Conservation (phyloP, 2,329 filamentous ascomycete genomes). For the Fusarium hostae region DNA sequence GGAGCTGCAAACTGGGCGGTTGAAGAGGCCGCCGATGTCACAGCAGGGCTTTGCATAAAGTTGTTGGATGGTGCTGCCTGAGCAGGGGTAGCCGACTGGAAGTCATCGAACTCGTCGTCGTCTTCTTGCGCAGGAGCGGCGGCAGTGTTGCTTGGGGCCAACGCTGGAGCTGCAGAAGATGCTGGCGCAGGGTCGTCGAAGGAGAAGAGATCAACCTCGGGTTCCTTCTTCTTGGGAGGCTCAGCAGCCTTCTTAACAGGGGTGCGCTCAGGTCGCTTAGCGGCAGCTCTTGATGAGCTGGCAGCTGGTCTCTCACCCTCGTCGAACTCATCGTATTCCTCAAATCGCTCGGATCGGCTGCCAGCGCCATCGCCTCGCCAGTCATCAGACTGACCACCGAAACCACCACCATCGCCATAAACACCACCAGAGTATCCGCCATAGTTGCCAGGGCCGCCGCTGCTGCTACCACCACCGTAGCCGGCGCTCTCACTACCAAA, state of each 20-base stretch:
- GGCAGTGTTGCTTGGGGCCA: slow-evolving; percentile 47
- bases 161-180: slow-evolving; percentile 55
- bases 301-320: slow-evolving; percentile 68
- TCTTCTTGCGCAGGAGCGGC: slow-evolving; percentile 56
- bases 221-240: slow-evolving; percentile 82
- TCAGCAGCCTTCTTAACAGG: slow-evolving; percentile 62
- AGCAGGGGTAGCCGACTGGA: slow-evolving; percentile 84
- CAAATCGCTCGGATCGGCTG: slow-evolving; percentile 78
- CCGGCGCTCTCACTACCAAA: slow-evolving; percentile 89
- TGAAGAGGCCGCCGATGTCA: slow-evolving; percentile 63
- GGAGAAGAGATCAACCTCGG: slow-evolving; percentile 91
- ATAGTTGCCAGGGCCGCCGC: slow-evolving; percentile 51
- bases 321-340: slow-evolving; percentile 97
- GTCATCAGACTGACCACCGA: slow-evolving; percentile 80
- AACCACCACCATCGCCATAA: slow-evolving; percentile 95
- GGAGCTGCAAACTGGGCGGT: slow-evolving; percentile 80
- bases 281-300: slow-evolving; percentile 59
- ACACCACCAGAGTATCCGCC: slow-evolving; percentile 77
- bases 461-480: slow-evolving; percentile 60
- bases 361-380: slow-evolving; percentile 69
- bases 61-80: slow-evolving; percentile 54
- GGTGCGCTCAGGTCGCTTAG: slow-evolving; percentile 48
- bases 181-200: slow-evolving; percentile 81
- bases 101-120: slow-evolving; percentile 96
- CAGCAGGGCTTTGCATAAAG: slow-evolving; percentile 56